Evolutionary conservation across 768 basidiomycete genomes (phyloP).

Genomic region (Candolleomyces aberdarensis): DNA sequence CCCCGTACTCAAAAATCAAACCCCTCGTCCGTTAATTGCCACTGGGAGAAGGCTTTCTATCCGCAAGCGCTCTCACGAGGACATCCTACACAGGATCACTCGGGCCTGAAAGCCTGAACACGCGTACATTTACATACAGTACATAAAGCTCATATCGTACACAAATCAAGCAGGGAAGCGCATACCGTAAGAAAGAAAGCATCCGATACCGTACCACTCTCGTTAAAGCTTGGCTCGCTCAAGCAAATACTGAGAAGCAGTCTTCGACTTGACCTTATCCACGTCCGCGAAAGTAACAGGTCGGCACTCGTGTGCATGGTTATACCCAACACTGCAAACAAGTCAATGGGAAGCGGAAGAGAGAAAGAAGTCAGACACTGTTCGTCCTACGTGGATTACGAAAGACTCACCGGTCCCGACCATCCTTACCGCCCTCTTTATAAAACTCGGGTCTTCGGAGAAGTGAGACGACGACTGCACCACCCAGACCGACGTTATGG

Average conservation of each 20-base stretch:
- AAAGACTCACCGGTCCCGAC: conserved; percentile 52
- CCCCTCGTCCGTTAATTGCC: too few species aligned
- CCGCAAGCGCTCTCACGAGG: too few species aligned
- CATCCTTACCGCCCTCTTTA: conserved; percentile 61
- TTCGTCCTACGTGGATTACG: background rate
- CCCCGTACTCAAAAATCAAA: too few species aligned
- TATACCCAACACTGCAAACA: conserved; percentile 65
- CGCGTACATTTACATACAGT: too few species aligned
- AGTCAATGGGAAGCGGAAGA: background rate
- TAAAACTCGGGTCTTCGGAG: conserved; percentile 78
- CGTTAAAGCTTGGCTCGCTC: conserved; percentile 43
- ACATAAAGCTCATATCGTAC: too few species aligned
- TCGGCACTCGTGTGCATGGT: conserved; percentile 69
- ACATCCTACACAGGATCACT: too few species aligned
- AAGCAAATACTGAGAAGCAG: conserved; percentile 40
- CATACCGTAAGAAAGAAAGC: too few species aligned
- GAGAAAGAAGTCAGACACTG: background rate
- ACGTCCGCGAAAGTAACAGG: conserved; percentile 62
- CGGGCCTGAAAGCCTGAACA: too few species aligned
- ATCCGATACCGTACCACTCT: too few species aligned
- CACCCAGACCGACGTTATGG: conserved; percentile 82
- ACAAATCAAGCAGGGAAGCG: too few species aligned
- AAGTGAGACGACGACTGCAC: conserved; percentile 74
- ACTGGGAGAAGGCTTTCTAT: too few species aligned
- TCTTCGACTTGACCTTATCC: conserved; percentile 72